phyloP scores from a whole-genome alignment of 129 eudicot genomes.

The Gnaphalium uliginosum region DNA sequence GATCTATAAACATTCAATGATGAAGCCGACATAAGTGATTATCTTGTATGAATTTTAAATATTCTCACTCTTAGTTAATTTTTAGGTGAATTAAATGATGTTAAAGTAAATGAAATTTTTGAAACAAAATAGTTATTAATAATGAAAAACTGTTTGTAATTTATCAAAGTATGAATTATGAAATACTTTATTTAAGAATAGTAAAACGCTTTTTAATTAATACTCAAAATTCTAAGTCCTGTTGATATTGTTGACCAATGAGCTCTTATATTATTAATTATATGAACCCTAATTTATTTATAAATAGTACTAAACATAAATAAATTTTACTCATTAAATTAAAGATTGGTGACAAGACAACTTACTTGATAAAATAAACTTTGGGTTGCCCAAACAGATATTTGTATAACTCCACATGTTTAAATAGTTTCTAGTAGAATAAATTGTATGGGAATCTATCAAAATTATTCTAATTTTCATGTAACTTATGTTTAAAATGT shows the following conservation, averaged over 20 bases:
- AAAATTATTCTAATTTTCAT: too few relatives aligned
- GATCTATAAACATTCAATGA: not conserved
- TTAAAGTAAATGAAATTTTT: not conserved
- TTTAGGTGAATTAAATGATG: not conserved
- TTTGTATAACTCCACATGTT: too few relatives aligned
- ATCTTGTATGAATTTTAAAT: not conserved
- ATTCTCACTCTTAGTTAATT: not conserved
- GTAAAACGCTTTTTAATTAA: not conserved
- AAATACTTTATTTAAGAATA: not conserved
- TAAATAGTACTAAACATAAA: not conserved
- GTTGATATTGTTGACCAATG: not conserved
- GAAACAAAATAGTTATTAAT: not conserved
- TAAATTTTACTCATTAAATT: too few relatives aligned
- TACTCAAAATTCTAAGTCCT: conserved; percentile 4
- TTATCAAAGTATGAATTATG: not conserved
- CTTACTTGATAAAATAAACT: too few relatives aligned
- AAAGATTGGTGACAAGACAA: not conserved
- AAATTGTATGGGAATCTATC: too few relatives aligned
- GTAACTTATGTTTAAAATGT: too few relatives aligned
- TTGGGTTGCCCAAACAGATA: too few relatives aligned
- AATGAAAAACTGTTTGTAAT: not conserved
- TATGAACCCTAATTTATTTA: not conserved
- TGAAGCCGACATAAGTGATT: not conserved
- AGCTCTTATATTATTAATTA: not conserved
- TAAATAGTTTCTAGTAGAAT: too few relatives aligned